Conservation (phyloP, 495 filamentous ascomycete species). For the Aspergillus sparsus region DNA sequence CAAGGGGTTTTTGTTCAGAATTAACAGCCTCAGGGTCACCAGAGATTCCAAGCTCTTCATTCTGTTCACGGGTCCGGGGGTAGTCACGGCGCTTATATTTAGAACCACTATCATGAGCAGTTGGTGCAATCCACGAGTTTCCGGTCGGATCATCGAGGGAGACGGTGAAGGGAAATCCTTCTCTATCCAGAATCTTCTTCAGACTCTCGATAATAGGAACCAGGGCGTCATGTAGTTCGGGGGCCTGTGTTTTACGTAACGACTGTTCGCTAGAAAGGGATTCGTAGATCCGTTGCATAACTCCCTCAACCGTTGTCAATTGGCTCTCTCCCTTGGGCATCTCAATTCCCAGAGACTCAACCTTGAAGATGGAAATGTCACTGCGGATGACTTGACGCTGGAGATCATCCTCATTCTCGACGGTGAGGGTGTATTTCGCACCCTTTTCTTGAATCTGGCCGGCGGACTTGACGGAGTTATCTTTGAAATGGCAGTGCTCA, state of each 20-base stretch:
- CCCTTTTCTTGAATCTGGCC: slow-evolving; percentile 89
- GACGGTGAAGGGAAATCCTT: slow-evolving; percentile 83
- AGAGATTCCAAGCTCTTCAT: slow-evolving; percentile 74
- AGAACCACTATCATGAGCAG: slow-evolving; percentile 63
- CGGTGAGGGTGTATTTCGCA: slow-evolving; percentile 70
- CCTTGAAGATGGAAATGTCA: slow-evolving; percentile 76
- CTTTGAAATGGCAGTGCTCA: slow-evolving; percentile 79
- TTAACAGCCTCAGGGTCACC: slow-evolving; percentile 38
- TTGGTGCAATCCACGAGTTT: slow-evolving; percentile 97
- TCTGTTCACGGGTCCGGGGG: slow-evolving; percentile 77
- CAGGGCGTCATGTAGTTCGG: slow-evolving; percentile 75
- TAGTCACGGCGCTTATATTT: slow-evolving; percentile 87
- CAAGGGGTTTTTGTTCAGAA: slow-evolving; percentile 22
- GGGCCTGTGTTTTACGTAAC: slow-evolving; percentile 67
- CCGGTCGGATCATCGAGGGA: slow-evolving; percentile 86
- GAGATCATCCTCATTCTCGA: slow-evolving; percentile 69
- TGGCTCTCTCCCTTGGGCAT: slow-evolving; percentile 86
- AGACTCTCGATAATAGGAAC: slow-evolving; percentile 69
- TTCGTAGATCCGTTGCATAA: slow-evolving; percentile 71
- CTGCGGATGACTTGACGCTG: slow-evolving; percentile 88
- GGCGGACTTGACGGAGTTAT: slow-evolving; percentile 90
- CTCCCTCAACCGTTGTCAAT: slow-evolving; percentile 88
- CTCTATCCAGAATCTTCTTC: slow-evolving; percentile 68
- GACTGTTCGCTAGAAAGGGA: slow-evolving; percentile 76
- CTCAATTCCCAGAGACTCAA: slow-evolving; percentile 87